Percentiles rank a stretch among this genome's conserved stretches.
Evolutionary conservation across 345 rosid genomes (phyloP).

Genomic region (Gossypium rotundifolium): DNA sequence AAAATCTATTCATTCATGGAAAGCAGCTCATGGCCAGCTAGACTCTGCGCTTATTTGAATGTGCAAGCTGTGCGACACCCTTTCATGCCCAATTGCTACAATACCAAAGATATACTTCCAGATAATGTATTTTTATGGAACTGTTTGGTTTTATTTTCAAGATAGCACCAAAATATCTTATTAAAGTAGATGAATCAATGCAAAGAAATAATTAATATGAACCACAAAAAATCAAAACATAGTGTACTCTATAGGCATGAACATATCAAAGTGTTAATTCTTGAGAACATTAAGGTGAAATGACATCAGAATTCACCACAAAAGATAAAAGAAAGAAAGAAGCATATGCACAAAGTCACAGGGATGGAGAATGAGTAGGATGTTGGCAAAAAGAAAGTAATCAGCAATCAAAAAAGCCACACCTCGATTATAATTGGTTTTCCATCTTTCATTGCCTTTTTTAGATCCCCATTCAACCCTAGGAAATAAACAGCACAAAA

Average conservation of each 20-base stretch:
- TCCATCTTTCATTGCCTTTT: slow-evolving; percentile 99
- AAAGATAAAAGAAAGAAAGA: not conserved
- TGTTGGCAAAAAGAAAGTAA: not conserved
- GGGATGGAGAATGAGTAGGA: not conserved
- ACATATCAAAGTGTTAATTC: not conserved
- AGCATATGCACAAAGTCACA: not conserved
- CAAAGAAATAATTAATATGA: not conserved
- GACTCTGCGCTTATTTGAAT: not conserved
- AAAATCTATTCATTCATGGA: not conserved
- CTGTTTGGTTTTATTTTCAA: not conserved
- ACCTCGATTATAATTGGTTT: slow-evolving; percentile 98
- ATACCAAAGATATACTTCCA: not conserved
- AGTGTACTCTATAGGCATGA: not conserved
- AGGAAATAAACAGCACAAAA: slow-evolving; percentile 20
- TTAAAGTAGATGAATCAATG: not conserved
- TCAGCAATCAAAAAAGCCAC: not conserved
- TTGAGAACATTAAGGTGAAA: not conserved
- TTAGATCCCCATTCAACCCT: slow-evolving; percentile 99
- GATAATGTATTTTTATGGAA: not conserved
- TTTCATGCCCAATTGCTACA: not conserved
- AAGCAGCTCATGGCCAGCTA: not conserved
- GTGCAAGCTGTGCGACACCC: not conserved
- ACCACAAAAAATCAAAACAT: not conserved
- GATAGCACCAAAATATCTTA: not conserved
- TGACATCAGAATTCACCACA: not conserved